Evolutionary conservation across 192 early-diverging fungal species (phyloP).

Genomic region (Anaeromyces robustus): DNA sequence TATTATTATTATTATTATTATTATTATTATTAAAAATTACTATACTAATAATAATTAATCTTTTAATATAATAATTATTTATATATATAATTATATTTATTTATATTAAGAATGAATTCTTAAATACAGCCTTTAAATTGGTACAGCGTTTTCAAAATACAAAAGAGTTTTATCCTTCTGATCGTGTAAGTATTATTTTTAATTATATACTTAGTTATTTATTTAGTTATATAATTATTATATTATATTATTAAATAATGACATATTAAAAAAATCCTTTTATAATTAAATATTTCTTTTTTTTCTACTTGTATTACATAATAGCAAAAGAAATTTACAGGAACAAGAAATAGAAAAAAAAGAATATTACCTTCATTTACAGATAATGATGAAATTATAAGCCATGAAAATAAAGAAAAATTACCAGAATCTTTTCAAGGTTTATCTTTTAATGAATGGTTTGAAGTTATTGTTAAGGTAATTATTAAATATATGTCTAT

Average conservation of each 20-base stretch:
- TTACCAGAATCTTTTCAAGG: slow-evolving; percentile 13
- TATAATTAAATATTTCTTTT: no score
- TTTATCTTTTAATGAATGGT: slow-evolving; percentile 38
- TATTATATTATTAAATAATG: no score
- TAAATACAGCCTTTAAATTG: not conserved
- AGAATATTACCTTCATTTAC: not conserved
- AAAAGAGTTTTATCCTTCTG: not conserved
- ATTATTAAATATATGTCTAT: not conserved
- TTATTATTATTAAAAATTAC: not conserved
- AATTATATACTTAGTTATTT: no score
- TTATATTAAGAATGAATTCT: not conserved
- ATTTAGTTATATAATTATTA: no score
- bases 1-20: no score
- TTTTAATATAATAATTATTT: no score
- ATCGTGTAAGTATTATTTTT: not conserved
- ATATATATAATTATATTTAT: no score
- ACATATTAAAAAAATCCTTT: no score
- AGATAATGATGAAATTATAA: not conserved
- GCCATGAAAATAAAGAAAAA: not conserved
- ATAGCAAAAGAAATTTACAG: not conserved
- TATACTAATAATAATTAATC: no score
- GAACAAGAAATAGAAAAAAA: not conserved
- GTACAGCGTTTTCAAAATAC: not conserved
- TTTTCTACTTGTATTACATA: no score
- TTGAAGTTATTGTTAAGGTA: slow-evolving; percentile 45